Evolutionary conservation across 768 basidiomycete genomes (phyloP), one percentile per base, ranked within the genome.

Genomic region (Agrocybe praecox): DNA sequence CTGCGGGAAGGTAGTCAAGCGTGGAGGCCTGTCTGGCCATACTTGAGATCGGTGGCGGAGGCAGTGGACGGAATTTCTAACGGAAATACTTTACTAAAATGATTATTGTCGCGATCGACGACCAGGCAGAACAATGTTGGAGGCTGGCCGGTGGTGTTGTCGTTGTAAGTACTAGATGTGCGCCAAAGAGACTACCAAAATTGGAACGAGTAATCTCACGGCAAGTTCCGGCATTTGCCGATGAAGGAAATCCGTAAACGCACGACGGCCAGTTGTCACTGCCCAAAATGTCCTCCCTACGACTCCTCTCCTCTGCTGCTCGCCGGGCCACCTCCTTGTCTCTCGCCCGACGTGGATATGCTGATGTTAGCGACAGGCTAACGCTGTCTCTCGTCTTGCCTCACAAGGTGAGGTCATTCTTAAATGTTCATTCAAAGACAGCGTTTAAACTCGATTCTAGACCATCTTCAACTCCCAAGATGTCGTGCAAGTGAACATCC

Each of bases 401-500:
- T 51, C 96, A 98, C 77, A 88, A 97, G 82, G 97, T 40, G n/a
- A 40, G n/a, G 12, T 40, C 36, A n/a, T n/a, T 96, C 56, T 56
- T 56, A 24, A 45, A 47, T 55, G 23, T 51, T 47, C 17, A 32
- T 63, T 22, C 45, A 51, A 18, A 24, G 32, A 42, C 29, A 4
- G 43, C 34, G n/a, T 52, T 46, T 53, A 62, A 47, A 61, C 58
- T 44, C 32, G 40, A 50, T 52, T 62, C 26, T 67, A 99, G 96
- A 80, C 95, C 53, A 87, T 99, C 73, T 98, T 87, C 84, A 86
- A 84, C 58, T 94, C 95, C 21, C 74, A 86, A 65, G 96, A 96
- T 73, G 96, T 98, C 56, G 86, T 92, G 19, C 96, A 98, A 75
- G 96, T 99, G 64, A 98, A 98, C 78, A 78, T 98, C 65, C 79